These are phyloP conservation scores for Trichoderma cornu-damae DNA, from an alignment of 2,329 filamentous ascomycete species.

Conservation along the genomic window DNA sequence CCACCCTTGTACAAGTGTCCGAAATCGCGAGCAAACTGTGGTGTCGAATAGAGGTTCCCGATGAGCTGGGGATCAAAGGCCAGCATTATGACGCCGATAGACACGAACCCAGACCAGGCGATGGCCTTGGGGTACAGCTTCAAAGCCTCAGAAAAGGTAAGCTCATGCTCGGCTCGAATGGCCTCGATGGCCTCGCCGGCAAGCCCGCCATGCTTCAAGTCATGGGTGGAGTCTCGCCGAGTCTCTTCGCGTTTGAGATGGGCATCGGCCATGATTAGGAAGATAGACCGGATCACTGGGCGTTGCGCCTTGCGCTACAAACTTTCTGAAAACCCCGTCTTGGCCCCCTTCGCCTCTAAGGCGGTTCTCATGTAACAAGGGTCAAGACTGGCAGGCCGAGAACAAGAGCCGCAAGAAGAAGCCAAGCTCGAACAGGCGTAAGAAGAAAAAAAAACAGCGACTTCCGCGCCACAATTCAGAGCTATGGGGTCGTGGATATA, in stretches of 20 bases:
- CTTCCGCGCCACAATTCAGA: neutral
- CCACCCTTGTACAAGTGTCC: constrained; percentile 44
- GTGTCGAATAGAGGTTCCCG: constrained; percentile 56
- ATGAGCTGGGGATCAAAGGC: constrained; percentile 62
- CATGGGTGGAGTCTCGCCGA: neutral
- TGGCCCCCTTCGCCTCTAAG: neutral
- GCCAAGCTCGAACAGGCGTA: neutral
- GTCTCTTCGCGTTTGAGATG: constrained; percentile 10
- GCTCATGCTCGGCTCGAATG: constrained; percentile 37
- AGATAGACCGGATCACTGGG: no score
- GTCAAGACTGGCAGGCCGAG: neutral
- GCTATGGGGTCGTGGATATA: neutral
- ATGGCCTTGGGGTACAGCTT: constrained; percentile 43
- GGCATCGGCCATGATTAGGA: constrained; percentile 1
- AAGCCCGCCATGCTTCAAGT: neutral
- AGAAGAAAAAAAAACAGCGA: neutral
- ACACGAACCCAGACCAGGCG: constrained; percentile 55
- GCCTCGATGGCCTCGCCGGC: constrained; percentile 29
- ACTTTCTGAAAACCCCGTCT: no score
- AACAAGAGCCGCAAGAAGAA: neutral
- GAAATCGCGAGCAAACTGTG: constrained; percentile 53
- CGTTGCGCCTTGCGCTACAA: neutral
- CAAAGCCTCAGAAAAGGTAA: constrained; percentile 38
- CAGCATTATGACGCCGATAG: constrained; percentile 55
- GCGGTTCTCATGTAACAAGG: neutral